phyloP scores from a whole-genome alignment of 2,329 filamentous ascomycete species.

The Talaromyces sp. region DNA sequence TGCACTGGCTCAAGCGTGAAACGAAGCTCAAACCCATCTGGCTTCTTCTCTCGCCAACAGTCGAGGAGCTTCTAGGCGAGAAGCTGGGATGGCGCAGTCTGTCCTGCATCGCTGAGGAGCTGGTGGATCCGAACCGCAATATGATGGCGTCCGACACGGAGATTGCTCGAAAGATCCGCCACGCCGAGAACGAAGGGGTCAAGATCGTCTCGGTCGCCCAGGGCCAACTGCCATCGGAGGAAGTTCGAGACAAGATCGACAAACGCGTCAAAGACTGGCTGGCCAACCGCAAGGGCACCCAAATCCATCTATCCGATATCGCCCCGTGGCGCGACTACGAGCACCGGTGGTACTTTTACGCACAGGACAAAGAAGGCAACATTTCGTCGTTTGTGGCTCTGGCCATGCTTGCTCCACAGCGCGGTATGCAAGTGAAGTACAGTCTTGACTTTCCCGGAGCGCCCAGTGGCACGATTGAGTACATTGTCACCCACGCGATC shows the following conservation, averaged over 20 bases:
- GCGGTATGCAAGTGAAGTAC: constrained; percentile 95
- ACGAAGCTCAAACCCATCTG: constrained; percentile 73
- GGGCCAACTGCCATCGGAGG: constrained; percentile 59
- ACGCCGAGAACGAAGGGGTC: constrained; percentile 76
- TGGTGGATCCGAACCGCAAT: constrained; percentile 69
- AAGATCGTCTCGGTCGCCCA: constrained; percentile 68
- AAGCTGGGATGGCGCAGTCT: constrained; percentile 84
- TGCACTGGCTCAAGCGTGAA: constrained; percentile 69
- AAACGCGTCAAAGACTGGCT: constrained; percentile 75
- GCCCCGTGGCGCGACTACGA: constrained; percentile 78
- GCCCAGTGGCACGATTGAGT: constrained; percentile 82
- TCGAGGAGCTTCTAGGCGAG: constrained; percentile 73
- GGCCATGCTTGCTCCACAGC: constrained; percentile 70
- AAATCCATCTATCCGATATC: constrained; percentile 87
- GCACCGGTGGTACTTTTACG: constrained; percentile 82
- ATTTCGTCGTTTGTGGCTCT: constrained; percentile 76
- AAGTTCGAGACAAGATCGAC: constrained; percentile 66
- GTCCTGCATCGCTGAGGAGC: constrained; percentile 83
- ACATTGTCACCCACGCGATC: constrained; percentile 69
- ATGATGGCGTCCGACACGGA: constrained; percentile 60
- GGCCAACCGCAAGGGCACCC: constrained; percentile 69
- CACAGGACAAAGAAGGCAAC: constrained; percentile 65
- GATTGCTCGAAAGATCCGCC: constrained; percentile 69
- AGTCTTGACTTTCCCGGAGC: constrained; percentile 87
- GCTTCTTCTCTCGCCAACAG: constrained; percentile 75